phyloP scores from a whole-genome alignment of 495 filamentous ascomycete species.

The Xylaria venustula region DNA sequence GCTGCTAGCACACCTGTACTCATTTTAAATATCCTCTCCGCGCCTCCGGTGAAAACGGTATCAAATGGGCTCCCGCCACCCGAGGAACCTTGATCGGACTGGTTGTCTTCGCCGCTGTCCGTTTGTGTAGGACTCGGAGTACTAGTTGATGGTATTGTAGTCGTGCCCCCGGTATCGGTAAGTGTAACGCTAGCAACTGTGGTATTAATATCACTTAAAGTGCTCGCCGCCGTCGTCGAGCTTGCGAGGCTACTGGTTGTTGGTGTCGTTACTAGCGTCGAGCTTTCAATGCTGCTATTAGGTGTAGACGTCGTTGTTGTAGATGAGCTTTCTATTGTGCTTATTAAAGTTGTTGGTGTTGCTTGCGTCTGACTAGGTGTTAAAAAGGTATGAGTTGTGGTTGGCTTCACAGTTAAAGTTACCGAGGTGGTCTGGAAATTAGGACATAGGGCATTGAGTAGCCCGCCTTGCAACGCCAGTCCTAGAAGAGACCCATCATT shows the following conservation, averaged over 20 bases:
- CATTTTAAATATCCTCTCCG: not conserved
- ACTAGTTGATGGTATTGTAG: not conserved
- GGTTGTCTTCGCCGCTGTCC: not conserved
- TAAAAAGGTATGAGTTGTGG: conserved; percentile 14
- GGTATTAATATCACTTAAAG: not conserved
- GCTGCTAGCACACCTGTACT: not conserved
- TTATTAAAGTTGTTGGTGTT: conserved; percentile 15
- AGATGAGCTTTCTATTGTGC: conserved; percentile 7
- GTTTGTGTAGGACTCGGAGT: not conserved
- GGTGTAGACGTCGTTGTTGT: not conserved
- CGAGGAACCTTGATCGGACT: not conserved
- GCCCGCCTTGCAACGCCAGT: conserved; percentile 31
- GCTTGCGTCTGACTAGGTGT: conserved; percentile 7
- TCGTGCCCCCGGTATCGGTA: not conserved
- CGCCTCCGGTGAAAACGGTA: not conserved
- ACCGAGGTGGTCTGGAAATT: conserved; percentile 18
- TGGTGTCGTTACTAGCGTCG: not conserved
- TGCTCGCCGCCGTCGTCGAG: not conserved
- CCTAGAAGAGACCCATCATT: conserved; percentile 32
- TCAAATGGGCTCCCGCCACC: conserved; percentile 16
- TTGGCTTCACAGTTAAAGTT: conserved; percentile 17
- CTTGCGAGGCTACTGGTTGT: not conserved
- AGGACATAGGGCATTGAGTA: conserved; percentile 38
- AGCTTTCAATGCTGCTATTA: conserved; percentile 3
- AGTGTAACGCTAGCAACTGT: not conserved